phyloP scores from a whole-genome alignment of 75 land plant species.

The Sequoia sempervirens region DNA sequence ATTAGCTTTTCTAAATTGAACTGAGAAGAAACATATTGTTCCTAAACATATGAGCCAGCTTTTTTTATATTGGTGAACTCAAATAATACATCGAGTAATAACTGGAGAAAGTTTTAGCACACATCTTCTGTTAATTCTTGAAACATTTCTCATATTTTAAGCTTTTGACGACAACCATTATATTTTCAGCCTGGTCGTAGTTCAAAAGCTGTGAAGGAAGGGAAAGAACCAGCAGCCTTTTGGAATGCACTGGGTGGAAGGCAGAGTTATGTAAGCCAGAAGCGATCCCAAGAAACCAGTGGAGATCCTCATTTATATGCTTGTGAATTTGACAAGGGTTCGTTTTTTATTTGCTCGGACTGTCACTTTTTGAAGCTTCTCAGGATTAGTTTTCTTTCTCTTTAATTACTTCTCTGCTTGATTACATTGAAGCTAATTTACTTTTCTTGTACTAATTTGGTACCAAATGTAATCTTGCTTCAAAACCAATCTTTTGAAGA shows the following conservation, averaged over 20 bases:
- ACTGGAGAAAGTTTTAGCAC: background rate
- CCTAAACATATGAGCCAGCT: background rate
- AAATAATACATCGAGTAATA: background rate
- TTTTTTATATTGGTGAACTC: background rate
- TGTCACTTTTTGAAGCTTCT: background rate
- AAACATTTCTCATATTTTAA: background rate
- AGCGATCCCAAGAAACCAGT: constrained; percentile 24
- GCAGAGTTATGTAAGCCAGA: constrained; percentile 27
- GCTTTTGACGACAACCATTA: background rate
- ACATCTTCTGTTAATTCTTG: background rate
- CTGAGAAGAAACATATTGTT: background rate
- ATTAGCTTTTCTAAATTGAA: background rate
- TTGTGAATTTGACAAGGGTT: constrained; percentile 20
- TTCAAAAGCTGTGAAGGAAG: constrained; percentile 35
- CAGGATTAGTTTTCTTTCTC: background rate
- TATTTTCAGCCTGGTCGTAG: constrained; percentile 19
- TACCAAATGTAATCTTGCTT: background rate
- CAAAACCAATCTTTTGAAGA: background rate
- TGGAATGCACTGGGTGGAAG: constrained; percentile 45
- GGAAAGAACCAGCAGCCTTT: constrained; percentile 40
- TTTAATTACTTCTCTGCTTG: background rate
- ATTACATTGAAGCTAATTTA: background rate
- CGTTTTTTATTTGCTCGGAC: background rate
- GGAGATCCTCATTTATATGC: constrained; percentile 44
- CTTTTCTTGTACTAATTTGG: background rate